phyloP scores from a whole-genome alignment of 1,139 yeast species.

The Trichomonascaceae sp. region DNA sequence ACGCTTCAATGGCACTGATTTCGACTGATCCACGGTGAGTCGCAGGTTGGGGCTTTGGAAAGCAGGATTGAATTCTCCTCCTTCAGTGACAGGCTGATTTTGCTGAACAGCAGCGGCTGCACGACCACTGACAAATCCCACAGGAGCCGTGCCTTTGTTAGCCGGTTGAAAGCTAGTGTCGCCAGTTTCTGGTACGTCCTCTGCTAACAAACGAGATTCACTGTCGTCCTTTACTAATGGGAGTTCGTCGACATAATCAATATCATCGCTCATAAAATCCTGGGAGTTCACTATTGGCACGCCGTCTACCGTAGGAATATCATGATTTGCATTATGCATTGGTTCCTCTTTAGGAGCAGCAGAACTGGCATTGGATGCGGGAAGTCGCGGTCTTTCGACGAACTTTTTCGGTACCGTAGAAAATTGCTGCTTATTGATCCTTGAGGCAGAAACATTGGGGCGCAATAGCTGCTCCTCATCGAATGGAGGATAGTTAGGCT shows the following conservation, averaged over 20 bases:
- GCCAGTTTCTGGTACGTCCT: background rate
- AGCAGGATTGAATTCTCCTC: constrained; percentile 41
- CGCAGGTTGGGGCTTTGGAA: constrained; percentile 46
- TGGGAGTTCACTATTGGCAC: constrained; percentile 7
- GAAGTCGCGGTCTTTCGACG: constrained; percentile 4
- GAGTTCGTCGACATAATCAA: constrained; percentile 17
- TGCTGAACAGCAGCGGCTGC: constrained; percentile 47
- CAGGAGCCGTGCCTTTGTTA: constrained; percentile 25
- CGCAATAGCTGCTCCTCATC: constrained; percentile 17
- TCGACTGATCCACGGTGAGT: constrained; percentile 46
- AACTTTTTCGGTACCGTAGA: background rate
- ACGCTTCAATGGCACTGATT: constrained; percentile 44
- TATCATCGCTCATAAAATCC: constrained; percentile 13
- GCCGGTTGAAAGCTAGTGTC: background rate
- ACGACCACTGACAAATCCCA: constrained; percentile 52
- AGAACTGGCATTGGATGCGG: background rate
- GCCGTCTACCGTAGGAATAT: constrained; percentile 5
- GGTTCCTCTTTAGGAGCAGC: constrained; percentile 2
- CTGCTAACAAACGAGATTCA: background rate
- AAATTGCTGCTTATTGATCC: background rate
- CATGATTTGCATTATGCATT: constrained; percentile 3
- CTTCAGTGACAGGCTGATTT: constrained; percentile 36
- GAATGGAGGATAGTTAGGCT: constrained; percentile 14
- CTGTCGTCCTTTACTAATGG: constrained; percentile 10
- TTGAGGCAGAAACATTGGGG: background rate